Base-by-base conservation (phyloP, 73 alveolate genomes). In the Blepharisma japonicum region DNA sequence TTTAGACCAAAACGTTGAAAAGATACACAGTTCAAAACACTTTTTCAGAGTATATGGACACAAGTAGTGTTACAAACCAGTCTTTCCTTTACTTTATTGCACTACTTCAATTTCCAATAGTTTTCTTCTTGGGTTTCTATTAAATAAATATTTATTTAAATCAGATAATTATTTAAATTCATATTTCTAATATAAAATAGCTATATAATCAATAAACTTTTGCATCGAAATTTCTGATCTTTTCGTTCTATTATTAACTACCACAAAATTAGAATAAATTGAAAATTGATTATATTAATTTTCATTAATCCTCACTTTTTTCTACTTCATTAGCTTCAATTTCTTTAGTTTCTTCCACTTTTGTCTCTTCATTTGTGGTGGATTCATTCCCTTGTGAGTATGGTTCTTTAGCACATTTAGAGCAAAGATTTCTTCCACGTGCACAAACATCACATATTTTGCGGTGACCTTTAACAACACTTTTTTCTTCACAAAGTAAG, bases 401-500 rank as follows among this genome's bases (percentile, higher is more conserved):
- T 32, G 74, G 74, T 2, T 61, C 47, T 25, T 61, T 61, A 18
- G 49, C 47, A 61, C 74, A 61, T 61, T 61, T 61, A 61, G 74
- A n/a, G 4, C 74, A 61, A 0, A 61, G 18, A 14, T 25, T 39
- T 61, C 47, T 61, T 20, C 18, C 74, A 2, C 11, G 39, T 14
- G 74, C 74, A 25, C 74, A 61, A 2, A 9, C 18, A 61, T 61
- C 74, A 61, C 74, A 61, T 25, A 14, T 18, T 18, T n/a, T 61
- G 47, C 74, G 39, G 23, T 61, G 23, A 5, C 47, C 74, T 25
- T 61, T 61, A 1, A 61, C 18, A 2, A 61, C 23, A n/a, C 23
- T 25, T 61, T 61, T 91, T 66, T 86, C 81, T 81, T 77, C 77
- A 56, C 97, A 91, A 54, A 77, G 70, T 74, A 77, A 84, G 72